Evolutionary conservation across 2,329 filamentous ascomycete species (phyloP).

Genomic region (Colletotrichum sp.): DNA sequence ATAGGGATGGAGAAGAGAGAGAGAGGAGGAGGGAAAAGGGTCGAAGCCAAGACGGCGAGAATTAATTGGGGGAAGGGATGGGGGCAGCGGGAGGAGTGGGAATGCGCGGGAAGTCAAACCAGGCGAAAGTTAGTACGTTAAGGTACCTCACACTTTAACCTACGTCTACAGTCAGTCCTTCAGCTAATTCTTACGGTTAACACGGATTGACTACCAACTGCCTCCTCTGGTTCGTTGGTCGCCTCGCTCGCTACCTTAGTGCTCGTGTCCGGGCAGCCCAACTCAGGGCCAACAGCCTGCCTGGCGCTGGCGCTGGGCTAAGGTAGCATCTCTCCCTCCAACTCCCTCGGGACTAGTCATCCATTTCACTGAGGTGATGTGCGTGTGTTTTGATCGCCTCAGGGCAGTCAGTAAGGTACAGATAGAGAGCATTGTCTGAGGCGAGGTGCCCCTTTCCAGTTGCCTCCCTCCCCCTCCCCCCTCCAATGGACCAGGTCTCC

Average conservation of each 20-base stretch:
- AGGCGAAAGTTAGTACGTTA: background rate
- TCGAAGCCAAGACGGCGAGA: background rate
- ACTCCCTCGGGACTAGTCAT: background rate
- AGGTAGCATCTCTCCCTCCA: background rate
- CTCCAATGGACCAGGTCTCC: background rate
- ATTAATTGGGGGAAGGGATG: slow-evolving; percentile 12
- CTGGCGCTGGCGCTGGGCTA: background rate
- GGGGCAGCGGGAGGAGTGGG: slow-evolving; percentile 10
- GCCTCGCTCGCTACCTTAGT: background rate
- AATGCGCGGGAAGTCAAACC: slow-evolving; percentile 19
- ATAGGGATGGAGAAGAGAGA: background rate
- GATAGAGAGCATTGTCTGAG: background rate
- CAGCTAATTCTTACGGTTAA: background rate
- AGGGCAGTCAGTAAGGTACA: background rate
- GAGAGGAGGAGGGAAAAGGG: background rate
- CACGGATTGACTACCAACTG: background rate
- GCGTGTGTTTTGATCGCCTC: background rate
- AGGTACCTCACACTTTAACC: background rate
- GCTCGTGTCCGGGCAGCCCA: background rate
- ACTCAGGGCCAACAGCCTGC: background rate
- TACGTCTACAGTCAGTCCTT: background rate
- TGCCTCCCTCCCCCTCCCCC: background rate
- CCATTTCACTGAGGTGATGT: background rate
- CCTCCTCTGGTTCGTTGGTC: background rate
- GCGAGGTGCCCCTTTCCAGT: background rate